These are phyloP conservation scores for Eucalyptus fibrosa DNA, from an alignment of 345 rosid species.

Conservation along the genomic window DNA sequence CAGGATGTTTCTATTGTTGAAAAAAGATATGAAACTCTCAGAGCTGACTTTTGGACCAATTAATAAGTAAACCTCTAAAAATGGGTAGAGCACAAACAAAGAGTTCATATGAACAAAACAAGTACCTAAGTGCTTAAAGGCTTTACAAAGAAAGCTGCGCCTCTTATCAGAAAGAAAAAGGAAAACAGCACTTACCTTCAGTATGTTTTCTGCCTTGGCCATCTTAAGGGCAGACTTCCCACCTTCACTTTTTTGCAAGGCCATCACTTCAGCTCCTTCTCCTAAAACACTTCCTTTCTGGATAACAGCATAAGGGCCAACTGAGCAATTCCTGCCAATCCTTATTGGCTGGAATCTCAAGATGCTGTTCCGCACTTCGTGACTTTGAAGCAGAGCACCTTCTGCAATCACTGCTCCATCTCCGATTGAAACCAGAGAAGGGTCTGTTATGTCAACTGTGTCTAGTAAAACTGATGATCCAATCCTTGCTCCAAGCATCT, in stretches of 20 bases:
- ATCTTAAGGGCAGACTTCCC: constrained; percentile 11
- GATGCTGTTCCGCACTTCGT: constrained; percentile 42
- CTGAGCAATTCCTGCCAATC: constrained; percentile 25
- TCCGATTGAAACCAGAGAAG: constrained; percentile 46
- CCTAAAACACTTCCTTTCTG: constrained; percentile 42
- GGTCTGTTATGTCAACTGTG: constrained; percentile 50
- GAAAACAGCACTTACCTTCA: constrained; percentile 8
- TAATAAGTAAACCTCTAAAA: not conserved
- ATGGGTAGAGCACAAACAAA: not conserved
- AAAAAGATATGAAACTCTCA: not conserved
- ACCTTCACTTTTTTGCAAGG: constrained; percentile 41
- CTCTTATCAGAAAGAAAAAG: not conserved
- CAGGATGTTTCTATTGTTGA: not conserved
- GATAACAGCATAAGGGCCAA: constrained; percentile 56
- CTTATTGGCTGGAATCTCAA: constrained; percentile 36
- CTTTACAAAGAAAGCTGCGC: not conserved
- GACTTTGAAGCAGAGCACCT: constrained; percentile 54
- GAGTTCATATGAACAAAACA: not conserved
- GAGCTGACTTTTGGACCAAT: not conserved
- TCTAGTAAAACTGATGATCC: constrained; percentile 53
- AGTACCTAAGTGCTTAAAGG: not conserved
- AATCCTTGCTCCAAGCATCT: constrained; percentile 52
- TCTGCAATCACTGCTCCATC: constrained; percentile 54
- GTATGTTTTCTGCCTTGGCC: not conserved
- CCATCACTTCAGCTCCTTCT: constrained; percentile 29